A percentile compares a stretch with the other conserved stretches of the same genome.
Evolutionary conservation across 768 basidiomycete genomes (phyloP).

Genomic region (Pleurotus sapidus): DNA sequence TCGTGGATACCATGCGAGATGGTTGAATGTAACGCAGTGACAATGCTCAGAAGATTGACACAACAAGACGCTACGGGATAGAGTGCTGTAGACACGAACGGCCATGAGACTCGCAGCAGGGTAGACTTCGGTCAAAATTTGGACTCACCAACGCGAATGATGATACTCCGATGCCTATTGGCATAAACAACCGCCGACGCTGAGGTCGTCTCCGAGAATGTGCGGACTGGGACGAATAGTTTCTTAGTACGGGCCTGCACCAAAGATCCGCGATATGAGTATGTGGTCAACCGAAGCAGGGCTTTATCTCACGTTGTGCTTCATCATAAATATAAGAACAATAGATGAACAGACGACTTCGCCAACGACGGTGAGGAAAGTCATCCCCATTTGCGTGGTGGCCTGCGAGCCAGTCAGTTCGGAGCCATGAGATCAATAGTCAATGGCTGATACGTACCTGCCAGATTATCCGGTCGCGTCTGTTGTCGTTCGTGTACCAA

Average conservation of each 20-base stretch:
- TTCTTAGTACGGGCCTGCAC: neutral
- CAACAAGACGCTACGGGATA: slow-evolving; percentile 9
- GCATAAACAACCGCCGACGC: neutral
- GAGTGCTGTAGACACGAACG: slow-evolving; percentile 1
- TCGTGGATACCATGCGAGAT: neutral
- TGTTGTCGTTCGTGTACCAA: slow-evolving; percentile 19
- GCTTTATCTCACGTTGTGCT: slow-evolving; percentile 6
- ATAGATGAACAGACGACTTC: slow-evolving; percentile 5
- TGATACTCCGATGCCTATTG: slow-evolving; percentile 5
- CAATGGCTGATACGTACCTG: neutral
- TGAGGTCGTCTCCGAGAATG: neutral
- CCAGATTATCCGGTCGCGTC: slow-evolving; percentile 15
- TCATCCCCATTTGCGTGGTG: slow-evolving; percentile 5
- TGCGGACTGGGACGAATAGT: neutral
- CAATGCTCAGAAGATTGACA: slow-evolving; percentile 7
- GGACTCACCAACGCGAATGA: slow-evolving; percentile 9
- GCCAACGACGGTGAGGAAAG: slow-evolving; percentile 8
- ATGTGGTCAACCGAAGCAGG: neutral
- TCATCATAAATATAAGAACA: slow-evolving; percentile 8
- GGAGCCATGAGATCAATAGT: neutral
- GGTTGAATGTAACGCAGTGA: slow-evolving; percentile 1
- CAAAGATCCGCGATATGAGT: no score
- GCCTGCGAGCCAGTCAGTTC: slow-evolving; percentile 16
- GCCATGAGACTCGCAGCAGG: neutral
- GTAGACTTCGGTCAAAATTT: neutral